phyloP scores from a whole-genome alignment of 1,139 yeast genomes.

The Nakaseomyces nivariensis region DNA sequence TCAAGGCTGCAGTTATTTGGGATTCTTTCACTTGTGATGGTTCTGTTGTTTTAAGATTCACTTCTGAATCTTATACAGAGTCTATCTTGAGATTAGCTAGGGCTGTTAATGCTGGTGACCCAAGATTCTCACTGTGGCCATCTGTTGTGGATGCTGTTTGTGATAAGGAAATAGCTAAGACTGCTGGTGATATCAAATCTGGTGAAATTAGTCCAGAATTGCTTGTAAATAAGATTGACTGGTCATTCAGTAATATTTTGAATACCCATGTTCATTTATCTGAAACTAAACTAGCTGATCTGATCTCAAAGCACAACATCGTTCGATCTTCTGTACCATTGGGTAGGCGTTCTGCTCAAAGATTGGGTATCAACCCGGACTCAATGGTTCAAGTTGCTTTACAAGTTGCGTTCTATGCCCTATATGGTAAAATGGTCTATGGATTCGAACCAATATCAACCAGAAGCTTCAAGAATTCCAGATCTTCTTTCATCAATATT shows the following conservation, averaged over 20 bases:
- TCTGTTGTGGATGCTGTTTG: constrained; percentile 32
- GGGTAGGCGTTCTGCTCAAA: constrained; percentile 41
- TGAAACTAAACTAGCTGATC: constrained; percentile 67
- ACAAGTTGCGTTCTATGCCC: constrained; percentile 62
- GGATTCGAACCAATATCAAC: constrained; percentile 69
- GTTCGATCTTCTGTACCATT: constrained; percentile 34
- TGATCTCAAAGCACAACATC: constrained; percentile 61
- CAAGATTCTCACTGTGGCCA: constrained; percentile 49
- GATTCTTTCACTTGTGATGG: constrained; percentile 71
- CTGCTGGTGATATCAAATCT: constrained; percentile 7
- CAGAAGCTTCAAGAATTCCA: constrained; percentile 52
- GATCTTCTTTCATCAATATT: constrained; percentile 59
- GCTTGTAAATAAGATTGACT: constrained; percentile 38
- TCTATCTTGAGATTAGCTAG: constrained; percentile 61
- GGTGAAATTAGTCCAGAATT: constrained; percentile 24
- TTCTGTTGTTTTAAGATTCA: constrained; percentile 61
- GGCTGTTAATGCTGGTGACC: constrained; percentile 58
- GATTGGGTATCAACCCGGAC: constrained; percentile 50
- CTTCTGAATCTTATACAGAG: constrained; percentile 68
- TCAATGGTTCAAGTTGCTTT: constrained; percentile 58
- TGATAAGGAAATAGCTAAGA: constrained; percentile 13
- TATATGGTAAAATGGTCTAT: constrained; percentile 60
- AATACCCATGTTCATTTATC: constrained; percentile 48
- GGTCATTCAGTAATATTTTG: constrained; percentile 42
- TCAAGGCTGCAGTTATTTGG: constrained; percentile 73